Percentiles rank a stretch among this genome's conserved stretches.
Conservation (phyloP, 2,329 filamentous ascomycete genomes). For the Beauveria medogensis region DNA sequence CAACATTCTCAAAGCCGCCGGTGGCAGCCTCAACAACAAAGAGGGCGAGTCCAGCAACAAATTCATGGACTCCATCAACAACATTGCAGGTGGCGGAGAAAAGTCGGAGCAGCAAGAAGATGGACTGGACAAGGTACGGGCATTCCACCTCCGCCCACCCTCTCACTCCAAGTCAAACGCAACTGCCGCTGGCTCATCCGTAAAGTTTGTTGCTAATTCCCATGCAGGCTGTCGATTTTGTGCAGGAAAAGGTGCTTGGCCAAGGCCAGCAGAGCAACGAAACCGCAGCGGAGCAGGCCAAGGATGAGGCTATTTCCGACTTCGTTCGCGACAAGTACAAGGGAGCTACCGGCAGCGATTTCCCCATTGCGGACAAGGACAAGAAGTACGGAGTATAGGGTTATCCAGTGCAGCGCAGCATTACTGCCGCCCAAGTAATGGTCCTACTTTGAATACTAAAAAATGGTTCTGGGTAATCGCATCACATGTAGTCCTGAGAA, state of each 20-base stretch:
- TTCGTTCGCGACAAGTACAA: slow-evolving; percentile 67
- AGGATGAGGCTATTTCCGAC: slow-evolving; percentile 72
- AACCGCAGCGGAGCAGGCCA: slow-evolving; percentile 68
- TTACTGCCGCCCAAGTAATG: background rate
- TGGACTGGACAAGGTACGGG: slow-evolving; percentile 4
- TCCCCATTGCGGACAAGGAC: slow-evolving; percentile 64
- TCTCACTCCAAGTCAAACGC: no score
- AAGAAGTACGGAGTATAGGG: slow-evolving; percentile 22
- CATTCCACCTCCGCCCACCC: background rate
- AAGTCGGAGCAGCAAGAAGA: slow-evolving; percentile 8
- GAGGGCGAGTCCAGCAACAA: background rate
- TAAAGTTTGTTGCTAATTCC: background rate
- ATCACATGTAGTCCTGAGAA: no score
- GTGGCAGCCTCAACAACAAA: slow-evolving; percentile 1
- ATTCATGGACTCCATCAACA: slow-evolving; percentile 2
- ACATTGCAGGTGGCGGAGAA: slow-evolving; percentile 2
- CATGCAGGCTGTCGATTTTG: slow-evolving; percentile 59
- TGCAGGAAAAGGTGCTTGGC: slow-evolving; percentile 68
- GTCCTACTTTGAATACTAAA: background rate
- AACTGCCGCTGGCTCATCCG: background rate
- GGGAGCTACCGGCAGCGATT: slow-evolving; percentile 55
- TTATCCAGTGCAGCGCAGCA: background rate
- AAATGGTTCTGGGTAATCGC: no score
- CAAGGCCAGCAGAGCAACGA: slow-evolving; percentile 66
- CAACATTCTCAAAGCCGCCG: background rate